Base-by-base conservation (phyloP, 768 basidiomycete species). In the Leccinum disarticulatum region DNA sequence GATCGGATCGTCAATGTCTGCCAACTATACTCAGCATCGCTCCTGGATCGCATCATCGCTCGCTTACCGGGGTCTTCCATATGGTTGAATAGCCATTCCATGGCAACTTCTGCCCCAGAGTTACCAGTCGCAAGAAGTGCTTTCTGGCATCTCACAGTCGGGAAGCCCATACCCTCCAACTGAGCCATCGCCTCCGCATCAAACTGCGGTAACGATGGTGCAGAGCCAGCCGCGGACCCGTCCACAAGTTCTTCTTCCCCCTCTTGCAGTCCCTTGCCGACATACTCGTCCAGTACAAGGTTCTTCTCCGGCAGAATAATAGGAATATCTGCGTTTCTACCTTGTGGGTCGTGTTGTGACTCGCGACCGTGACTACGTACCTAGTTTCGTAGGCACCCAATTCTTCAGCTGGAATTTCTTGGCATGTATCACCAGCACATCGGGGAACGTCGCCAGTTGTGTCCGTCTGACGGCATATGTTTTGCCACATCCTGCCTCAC, bases 341-440 rank as follows among this genome's bases (percentile, higher is more conserved):
- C 28, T 19, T 25, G 31, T 68, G 9, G 58, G 30, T 41, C 15
- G 51, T 41, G 46, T 51, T 53, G 2, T 17, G 1, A 48, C 3
- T 10, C n/a, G 27, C 3, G 6, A 43, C 3, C n/a, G 36, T 27
- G 7, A 47, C 30, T 7, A 69, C 85, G 17, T 62, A 93, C 94
- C 93, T 30, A 98, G 80, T 75, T 99, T 99, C 3, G 88, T 82
- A 0, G 97, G 97, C 1, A 99, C 93, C 97, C 97, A 98, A 65
- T 94, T 93, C 46, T 94, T 88, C 4, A 96, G 82, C 73, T 95
- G 91, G 78, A 97, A 98, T 67, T 96, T 96, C 70, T 91, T 92
- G 47, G 93, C 88, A 63, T 97, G 95, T 1, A 99, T 73, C 8
- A 96, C 87, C 0, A 98, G 81, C 1, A 93, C 85, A 11, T 94